Evolutionary conservation across 2,329 filamentous ascomycete genomes (phyloP).

Genomic region (Trichoderma atroviride): DNA sequence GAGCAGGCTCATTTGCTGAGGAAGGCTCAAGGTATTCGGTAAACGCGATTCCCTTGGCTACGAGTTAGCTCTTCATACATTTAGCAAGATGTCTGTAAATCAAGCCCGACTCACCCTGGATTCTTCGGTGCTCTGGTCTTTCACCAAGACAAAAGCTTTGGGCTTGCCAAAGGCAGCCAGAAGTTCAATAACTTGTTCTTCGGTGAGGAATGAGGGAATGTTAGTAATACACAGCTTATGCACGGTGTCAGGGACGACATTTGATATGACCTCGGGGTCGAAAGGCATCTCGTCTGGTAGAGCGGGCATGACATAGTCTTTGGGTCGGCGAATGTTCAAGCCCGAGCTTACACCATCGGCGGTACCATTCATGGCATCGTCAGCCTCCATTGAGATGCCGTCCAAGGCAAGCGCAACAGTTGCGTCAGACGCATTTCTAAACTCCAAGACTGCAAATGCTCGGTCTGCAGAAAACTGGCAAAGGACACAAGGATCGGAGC

Average conservation of each 20-base stretch:
- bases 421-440: slow-evolving; percentile 82
- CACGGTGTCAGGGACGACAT: slow-evolving; percentile 82
- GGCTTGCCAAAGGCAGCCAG: slow-evolving; percentile 89
- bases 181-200: slow-evolving; percentile 90
- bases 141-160: slow-evolving; percentile 88
- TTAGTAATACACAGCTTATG: slow-evolving; percentile 95
- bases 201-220: slow-evolving; percentile 82
- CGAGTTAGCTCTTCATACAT: slow-evolving; percentile 34
- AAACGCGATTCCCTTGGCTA: slow-evolving; percentile 77
- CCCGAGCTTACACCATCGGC: slow-evolving; percentile 58
- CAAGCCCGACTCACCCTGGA: slow-evolving; percentile 66
- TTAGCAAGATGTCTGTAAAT: not conserved
- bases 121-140: slow-evolving; percentile 82
- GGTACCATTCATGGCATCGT: slow-evolving; percentile 59
- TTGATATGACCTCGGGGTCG: slow-evolving; percentile 76
- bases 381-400: slow-evolving; percentile 82
- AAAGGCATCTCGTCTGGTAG: slow-evolving; percentile 72
- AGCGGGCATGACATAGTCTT: slow-evolving; percentile 94
- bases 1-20: slow-evolving; percentile 74
- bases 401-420: slow-evolving; percentile 90
- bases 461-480: slow-evolving; percentile 80
- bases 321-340: slow-evolving; percentile 81
- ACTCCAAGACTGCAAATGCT: slow-evolving; percentile 85
- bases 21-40: slow-evolving; percentile 85
- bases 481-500: slow-evolving; percentile 79